A percentile compares a stretch with the other conserved stretches of the same genome.
Conservation (phyloP, 345 rosid genomes). For the Cardamine occulta region DNA sequence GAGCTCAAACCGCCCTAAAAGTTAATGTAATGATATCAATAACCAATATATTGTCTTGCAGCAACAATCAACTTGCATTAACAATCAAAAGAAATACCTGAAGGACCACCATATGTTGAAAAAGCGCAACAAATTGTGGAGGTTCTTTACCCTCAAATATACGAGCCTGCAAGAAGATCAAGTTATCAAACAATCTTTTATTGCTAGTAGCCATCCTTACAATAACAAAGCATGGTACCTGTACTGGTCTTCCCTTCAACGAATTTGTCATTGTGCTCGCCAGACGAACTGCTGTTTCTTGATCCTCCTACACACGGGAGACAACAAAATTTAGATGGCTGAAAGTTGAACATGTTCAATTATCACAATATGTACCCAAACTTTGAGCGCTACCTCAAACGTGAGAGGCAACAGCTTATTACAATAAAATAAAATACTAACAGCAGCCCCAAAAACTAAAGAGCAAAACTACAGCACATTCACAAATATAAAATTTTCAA, state of each 20-base stretch:
- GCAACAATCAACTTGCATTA: slow-evolving; percentile 24
- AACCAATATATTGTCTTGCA: slow-evolving; percentile 19
- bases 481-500: slow-evolving; percentile 10
- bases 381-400: slow-evolving; percentile 1
- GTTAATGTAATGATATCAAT: slow-evolving; percentile 36
- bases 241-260: slow-evolving; percentile 90
- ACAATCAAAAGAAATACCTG: slow-evolving; percentile 58
- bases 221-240: slow-evolving; percentile 55
- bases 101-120: slow-evolving; percentile 88
- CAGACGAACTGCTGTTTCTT: slow-evolving; percentile 70
- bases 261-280: slow-evolving; percentile 81
- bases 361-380: slow-evolving; percentile 25
- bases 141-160: slow-evolving; percentile 95
- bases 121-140: slow-evolving; percentile 89
- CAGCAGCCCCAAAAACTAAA: neutral
- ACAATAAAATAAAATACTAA: neutral
- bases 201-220: slow-evolving; percentile 2
- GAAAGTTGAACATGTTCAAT: slow-evolving; percentile 17
- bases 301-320: slow-evolving; percentile 74
- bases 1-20: slow-evolving; percentile 92
- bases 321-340: slow-evolving; percentile 19
- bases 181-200: slow-evolving; percentile 22
- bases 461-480: neutral
- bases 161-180: slow-evolving; percentile 64
- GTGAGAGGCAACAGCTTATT: slow-evolving; percentile 5